Conservation (phyloP, 148 eudicot genomes). For the Amaranthus hypochondriacus region DNA sequence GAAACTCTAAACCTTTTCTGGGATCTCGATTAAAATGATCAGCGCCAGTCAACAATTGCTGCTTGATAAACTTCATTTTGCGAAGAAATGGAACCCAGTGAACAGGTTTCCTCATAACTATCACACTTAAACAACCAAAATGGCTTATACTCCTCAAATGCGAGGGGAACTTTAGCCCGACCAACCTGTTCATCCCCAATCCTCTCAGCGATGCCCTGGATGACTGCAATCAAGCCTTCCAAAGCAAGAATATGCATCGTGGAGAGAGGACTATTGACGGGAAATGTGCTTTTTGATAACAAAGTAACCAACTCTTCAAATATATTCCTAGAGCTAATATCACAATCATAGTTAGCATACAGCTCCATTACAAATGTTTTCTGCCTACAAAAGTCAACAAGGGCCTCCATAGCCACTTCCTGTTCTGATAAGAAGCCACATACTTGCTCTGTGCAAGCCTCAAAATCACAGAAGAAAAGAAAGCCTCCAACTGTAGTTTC, state of each 20-base stretch:
- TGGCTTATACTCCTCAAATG: slow-evolving; percentile 63
- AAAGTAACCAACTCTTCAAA: slow-evolving; percentile 83
- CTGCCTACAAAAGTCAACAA: slow-evolving; percentile 96
- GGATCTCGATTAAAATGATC: slow-evolving; percentile 88
- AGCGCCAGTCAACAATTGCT: slow-evolving; percentile 73
- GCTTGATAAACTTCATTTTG: slow-evolving; percentile 66
- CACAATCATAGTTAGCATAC: slow-evolving; percentile 91
- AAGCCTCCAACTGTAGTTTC: slow-evolving; percentile 85
- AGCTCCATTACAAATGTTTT: slow-evolving; percentile 67
- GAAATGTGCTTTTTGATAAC: slow-evolving; percentile 88
- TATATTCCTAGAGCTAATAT: slow-evolving; percentile 75
- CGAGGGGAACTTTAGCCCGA: slow-evolving; percentile 34
- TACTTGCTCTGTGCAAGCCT: slow-evolving; percentile 76
- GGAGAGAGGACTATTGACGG: slow-evolving; percentile 81
- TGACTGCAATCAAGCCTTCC: slow-evolving; percentile 85
- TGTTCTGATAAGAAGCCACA: slow-evolving; percentile 86
- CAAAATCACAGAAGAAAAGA: slow-evolving; percentile 73
- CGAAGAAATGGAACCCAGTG: slow-evolving; percentile 91
- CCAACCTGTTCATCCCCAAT: slow-evolving; percentile 45
- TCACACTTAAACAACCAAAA: slow-evolving; percentile 77
- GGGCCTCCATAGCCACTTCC: slow-evolving; percentile 97
- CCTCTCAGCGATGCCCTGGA: slow-evolving; percentile 85
- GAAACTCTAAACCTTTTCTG: slow-evolving; percentile 88
- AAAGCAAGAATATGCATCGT: slow-evolving; percentile 81
- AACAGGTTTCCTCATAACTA: slow-evolving; percentile 47